Evolutionary conservation across 352 stramenopile species (phyloP), one percentile per base, ranked within the genome.

Genomic region (Globisporangium cederbergense): DNA sequence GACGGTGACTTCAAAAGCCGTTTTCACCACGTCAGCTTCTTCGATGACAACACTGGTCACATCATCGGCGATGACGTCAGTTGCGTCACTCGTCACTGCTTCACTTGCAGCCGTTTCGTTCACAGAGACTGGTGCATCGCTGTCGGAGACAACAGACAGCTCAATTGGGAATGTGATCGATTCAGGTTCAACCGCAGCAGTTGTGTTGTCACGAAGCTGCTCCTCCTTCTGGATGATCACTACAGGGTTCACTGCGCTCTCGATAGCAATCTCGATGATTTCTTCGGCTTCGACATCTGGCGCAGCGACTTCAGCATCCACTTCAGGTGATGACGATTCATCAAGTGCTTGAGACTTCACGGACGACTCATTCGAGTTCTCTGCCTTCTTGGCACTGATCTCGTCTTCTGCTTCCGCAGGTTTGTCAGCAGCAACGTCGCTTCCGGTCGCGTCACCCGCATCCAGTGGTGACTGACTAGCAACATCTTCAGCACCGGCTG

Each of bases 231-330:
- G 52, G 16, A 56, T 20, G 13, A 66, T 57, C 61, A 66, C 18
- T 8, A 51, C 61, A 10, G 53, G 61, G 25, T 66, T 61, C 53
- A 66, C 30, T 2, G 52, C 42, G n/a, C 30, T 62, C 11, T 61
- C 61, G 20, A 66, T 66, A 32, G 32, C 16, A 20, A 66, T 36
- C 55, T 66, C 52, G 9, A 66, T 56, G 42, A 66, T 32, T 16
- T 66, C 43, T 20, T 57, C 50, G 38, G 13, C 11, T 22, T 40
- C 13, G 7, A 28, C 30, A 28, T 25, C 60, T 36, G 47, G 18
- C 1, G 11, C 28, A 60, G 20, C n/a, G 22, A 49, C 32, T 30
- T 58, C 36, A 13, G 9, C 22, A 42, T 54, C 28, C 5, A 32
- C 40, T 13, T 36, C 20, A n/a, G 40, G 16, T 16, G 51, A n/a